Base-by-base conservation (phyloP, 2,329 filamentous ascomycete species). In the Trichoderma atrobrunneum region DNA sequence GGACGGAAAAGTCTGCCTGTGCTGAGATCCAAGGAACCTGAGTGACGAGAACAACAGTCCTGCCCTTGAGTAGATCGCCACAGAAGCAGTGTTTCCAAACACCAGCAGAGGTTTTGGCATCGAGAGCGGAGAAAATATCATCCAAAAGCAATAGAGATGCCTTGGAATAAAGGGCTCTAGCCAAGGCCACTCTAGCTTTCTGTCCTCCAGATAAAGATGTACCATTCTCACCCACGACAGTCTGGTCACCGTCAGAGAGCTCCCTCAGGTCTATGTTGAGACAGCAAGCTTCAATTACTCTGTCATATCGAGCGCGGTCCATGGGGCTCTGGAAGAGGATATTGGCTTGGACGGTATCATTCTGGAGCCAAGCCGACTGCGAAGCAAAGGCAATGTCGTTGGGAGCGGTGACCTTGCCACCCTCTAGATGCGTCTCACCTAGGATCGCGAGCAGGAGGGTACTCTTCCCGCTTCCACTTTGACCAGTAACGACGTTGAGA, bases 81-180 rank as follows among this genome's bases (percentile, higher is more conserved):
- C 87, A 89, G 76, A 90, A 90, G 74, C 86, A 89, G 70, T 85
- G 81, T 72, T 87, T 84, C 85, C 87, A 90, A 2, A 90, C 82
- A 3, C 83, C 81, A 18, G 86, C 85, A 1, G 86, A 85, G 0
- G 88, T 90, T 74, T 88, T 88, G 21, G 88, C 84, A 75, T 90
- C 88, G 0, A 90, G 81, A 0, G 88, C 88, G 1, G 88, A 87
- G 74, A 90, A 88, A 3, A 89, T 83, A 72, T 90, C 88, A 73
- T 90, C 88, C 1, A 90, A 83, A 0, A 90, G 80, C 26, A 90
- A 79, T 2, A 89, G 81, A 2, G 86, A 81, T 0, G 88, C 84
- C 69, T 85, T 85, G 1, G 87, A 89, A 77, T 90, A 90, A 1
- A 90, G 77, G 7, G 87, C 86, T 71, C 88, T 82, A 1, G 88